Evolutionary conservation across 129 eudicot genomes (phyloP).

Genomic region (Pseudognaphalium luteoalbum): DNA sequence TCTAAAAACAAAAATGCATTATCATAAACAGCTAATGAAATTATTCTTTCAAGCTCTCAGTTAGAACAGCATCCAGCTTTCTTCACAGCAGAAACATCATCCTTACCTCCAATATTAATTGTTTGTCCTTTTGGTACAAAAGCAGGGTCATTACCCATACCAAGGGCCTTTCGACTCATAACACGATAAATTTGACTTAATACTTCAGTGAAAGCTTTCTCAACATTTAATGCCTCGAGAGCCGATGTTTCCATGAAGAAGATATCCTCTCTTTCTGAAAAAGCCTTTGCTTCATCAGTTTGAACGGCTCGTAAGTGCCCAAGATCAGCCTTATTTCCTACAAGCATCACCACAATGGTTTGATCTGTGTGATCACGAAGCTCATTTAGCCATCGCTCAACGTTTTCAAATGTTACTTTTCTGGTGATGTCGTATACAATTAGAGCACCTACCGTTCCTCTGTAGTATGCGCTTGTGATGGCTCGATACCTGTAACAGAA

Average conservation of each 20-base stretch:
- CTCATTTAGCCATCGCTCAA: constrained; percentile 46
- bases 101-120: constrained; percentile 39
- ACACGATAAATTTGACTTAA: constrained; percentile 39
- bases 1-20: background rate
- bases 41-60: constrained; percentile 17
- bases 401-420: constrained; percentile 40
- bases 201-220: constrained; percentile 48
- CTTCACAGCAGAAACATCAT: constrained; percentile 50
- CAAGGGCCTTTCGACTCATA: constrained; percentile 42
- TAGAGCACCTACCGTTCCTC: constrained; percentile 45
- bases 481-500: constrained; percentile 32
- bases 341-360: constrained; percentile 46
- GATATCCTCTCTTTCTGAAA: constrained; percentile 35
- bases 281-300: constrained; percentile 36
- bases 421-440: constrained; percentile 40
- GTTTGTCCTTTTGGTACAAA: constrained; percentile 46
- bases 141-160: constrained; percentile 32
- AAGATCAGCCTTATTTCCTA: constrained; percentile 48
- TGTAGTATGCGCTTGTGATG: constrained; percentile 38
- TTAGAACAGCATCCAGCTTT: constrained; percentile 45
- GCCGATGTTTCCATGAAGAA: constrained; percentile 53
- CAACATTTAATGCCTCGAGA: constrained; percentile 44
- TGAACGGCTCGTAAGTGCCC: constrained; percentile 38
- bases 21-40: background rate
- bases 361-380: constrained; percentile 45